Conservation (phyloP, 2,329 filamentous ascomycete species). For the Hypoxylon sp. region DNA sequence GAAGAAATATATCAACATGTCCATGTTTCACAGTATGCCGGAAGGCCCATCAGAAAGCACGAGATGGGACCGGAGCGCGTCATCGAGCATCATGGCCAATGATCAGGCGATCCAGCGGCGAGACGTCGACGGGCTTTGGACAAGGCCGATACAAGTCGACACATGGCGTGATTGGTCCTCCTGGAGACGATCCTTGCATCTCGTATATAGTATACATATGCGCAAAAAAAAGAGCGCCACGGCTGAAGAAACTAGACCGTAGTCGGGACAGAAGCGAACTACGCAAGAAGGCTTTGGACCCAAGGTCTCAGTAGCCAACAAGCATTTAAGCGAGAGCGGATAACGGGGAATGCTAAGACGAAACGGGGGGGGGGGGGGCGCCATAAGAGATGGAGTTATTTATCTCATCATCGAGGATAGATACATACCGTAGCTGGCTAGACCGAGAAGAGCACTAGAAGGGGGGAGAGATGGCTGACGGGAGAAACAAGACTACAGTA, state of each 20-base stretch:
- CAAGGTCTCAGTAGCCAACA: conserved; percentile 19
- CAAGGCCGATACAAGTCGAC: conserved; percentile 34
- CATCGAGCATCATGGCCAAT: conserved; percentile 40
- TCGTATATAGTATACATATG: conserved; percentile 40
- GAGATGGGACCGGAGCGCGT: conserved; percentile 37
- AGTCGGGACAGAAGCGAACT: conserved; percentile 18
- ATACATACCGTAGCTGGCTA: too few species aligned
- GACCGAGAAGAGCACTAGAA: conserved; percentile 1
- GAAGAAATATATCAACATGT: conserved; percentile 34
- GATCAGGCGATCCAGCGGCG: conserved; percentile 31
- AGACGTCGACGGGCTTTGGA: conserved; percentile 38
- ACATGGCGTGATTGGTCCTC: conserved; percentile 44
- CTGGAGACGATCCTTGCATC: conserved; percentile 36
- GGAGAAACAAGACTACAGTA: conserved; percentile 3
- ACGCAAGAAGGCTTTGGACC: conserved; percentile 26
- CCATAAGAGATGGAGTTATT: conserved; percentile 8
- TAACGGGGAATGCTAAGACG: conserved; percentile 4
- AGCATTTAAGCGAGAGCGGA: conserved; percentile 17
- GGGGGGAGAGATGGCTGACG: conserved; percentile 6
- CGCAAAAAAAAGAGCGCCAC: conserved; percentile 48
- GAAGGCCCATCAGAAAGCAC: conserved; percentile 34
- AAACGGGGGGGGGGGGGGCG: not conserved
- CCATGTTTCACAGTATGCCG: conserved; percentile 42
- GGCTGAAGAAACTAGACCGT: conserved; percentile 46
- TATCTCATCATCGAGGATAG: conserved; percentile 4